phyloP scores from a whole-genome alignment of 108 stramenopile genomes.

The Cylindrotheca fusiformis region DNA sequence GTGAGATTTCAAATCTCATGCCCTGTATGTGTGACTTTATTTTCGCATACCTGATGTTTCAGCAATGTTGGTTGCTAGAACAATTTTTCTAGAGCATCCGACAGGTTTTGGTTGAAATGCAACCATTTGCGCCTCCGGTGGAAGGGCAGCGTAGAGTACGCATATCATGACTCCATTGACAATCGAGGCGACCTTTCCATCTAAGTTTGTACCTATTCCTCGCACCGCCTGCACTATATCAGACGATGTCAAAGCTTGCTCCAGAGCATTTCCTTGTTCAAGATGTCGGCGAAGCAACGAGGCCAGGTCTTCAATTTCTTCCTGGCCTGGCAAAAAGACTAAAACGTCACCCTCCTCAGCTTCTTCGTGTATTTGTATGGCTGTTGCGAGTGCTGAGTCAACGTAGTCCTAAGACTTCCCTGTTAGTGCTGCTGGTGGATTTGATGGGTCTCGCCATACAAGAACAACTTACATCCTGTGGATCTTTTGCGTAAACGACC shows the following conservation, averaged over 20 bases:
- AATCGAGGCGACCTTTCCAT: constrained; percentile 41
- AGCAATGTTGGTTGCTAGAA: constrained; percentile 96
- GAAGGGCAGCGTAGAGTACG: constrained; percentile 74
- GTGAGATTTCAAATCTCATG: too few species aligned
- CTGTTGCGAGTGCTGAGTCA: constrained; percentile 76
- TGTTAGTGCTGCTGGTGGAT: background rate
- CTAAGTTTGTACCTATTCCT: constrained; percentile 63
- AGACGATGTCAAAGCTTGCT: constrained; percentile 1
- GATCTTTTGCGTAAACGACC: constrained; percentile 63
- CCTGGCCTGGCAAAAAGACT: constrained; percentile 96
- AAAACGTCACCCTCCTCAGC: constrained; percentile 80
- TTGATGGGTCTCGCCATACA: too few species aligned
- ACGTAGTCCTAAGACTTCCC: constrained; percentile 59
- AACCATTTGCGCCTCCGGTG: constrained; percentile 70
- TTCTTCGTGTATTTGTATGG: constrained; percentile 84
- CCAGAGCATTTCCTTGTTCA: constrained; percentile 40
- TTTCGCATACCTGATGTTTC: constrained; percentile 82
- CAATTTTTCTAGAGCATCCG: constrained; percentile 77
- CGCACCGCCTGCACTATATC: constrained; percentile 58
- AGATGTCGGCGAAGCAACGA: constrained; percentile 68
- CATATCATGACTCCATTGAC: constrained; percentile 78
- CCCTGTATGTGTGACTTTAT: too few species aligned
- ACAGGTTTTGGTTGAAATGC: constrained; percentile 74
- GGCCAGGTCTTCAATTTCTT: constrained; percentile 88
- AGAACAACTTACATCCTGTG: constrained; percentile 48